Evolutionary conservation across 345 rosid species (phyloP).

Genomic region (Populus ilicifolia): DNA sequence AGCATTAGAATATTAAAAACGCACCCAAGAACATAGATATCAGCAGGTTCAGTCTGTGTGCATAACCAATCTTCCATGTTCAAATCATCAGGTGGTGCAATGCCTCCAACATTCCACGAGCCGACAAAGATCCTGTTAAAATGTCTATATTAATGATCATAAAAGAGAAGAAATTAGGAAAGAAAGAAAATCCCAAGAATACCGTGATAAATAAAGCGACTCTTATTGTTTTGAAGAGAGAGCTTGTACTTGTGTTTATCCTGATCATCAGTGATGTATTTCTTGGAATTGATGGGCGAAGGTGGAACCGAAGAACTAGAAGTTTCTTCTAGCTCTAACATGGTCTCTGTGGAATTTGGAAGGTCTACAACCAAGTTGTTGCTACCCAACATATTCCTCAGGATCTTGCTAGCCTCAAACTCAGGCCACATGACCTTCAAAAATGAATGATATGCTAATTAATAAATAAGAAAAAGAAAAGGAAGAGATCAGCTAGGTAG

Average conservation of each 20-base stretch:
- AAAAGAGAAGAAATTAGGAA: not conserved
- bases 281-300: not conserved
- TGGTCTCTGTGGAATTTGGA: not conserved
- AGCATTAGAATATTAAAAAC: not conserved
- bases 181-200: not conserved
- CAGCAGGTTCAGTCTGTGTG: slow-evolving; percentile 7
- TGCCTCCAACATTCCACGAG: slow-evolving; percentile 44
- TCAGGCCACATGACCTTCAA: not conserved
- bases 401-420: not conserved
- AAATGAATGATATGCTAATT: not conserved
- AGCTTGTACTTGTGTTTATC: not conserved
- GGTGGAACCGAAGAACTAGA: not conserved
- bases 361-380: not conserved
- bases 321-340: not conserved
- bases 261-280: slow-evolving; percentile 1
- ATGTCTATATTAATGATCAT: not conserved
- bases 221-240: not conserved
- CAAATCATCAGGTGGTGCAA: slow-evolving; percentile 22
- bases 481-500: not conserved
- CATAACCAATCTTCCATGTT: slow-evolving; percentile 31
- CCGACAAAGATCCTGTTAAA: slow-evolving; percentile 34
- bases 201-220: not conserved
- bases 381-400: not conserved
- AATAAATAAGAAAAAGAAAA: not conserved
- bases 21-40: slow-evolving; percentile 42